Conservation (phyloP, 768 basidiomycete species). For the Chlorophyllum brunneum region DNA sequence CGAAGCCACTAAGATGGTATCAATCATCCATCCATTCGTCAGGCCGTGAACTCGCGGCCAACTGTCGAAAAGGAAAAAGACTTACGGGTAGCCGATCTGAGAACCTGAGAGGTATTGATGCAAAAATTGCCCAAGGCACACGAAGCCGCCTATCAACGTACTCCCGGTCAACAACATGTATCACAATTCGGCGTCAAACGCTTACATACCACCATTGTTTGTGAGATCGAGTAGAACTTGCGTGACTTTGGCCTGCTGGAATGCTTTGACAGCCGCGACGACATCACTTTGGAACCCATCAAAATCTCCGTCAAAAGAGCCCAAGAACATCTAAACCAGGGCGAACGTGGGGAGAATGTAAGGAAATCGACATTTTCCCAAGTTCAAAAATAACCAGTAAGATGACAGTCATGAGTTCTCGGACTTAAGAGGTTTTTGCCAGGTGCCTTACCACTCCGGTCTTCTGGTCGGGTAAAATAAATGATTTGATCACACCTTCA, state of each 20-base stretch:
- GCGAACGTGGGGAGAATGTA: neutral
- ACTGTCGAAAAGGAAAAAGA: conserved; percentile 9
- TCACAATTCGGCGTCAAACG: neutral
- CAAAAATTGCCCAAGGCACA: conserved; percentile 60
- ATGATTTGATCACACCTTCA: conserved; percentile 51
- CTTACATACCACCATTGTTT: conserved; percentile 54
- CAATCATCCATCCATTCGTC: neutral
- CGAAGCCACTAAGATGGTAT: conserved; percentile 45
- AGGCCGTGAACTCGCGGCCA: neutral
- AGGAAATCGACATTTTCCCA: too few relatives aligned
- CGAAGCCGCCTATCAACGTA: conserved; percentile 52
- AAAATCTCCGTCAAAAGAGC: conserved; percentile 52
- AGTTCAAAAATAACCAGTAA: neutral
- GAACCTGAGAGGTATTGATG: conserved; percentile 53
- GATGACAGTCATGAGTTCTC: conserved; percentile 6
- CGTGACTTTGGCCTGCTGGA: conserved; percentile 45
- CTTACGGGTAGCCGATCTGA: conserved; percentile 48
- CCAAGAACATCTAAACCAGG: conserved; percentile 49
- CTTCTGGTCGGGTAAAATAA: conserved; percentile 48
- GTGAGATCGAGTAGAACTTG: conserved; percentile 54
- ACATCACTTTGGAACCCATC: conserved; percentile 49
- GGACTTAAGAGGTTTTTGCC: too few relatives aligned
- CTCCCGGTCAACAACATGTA: neutral
- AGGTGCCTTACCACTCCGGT: conserved; percentile 52
- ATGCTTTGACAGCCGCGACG: conserved; percentile 37